These are phyloP conservation scores for Bromus sterilis DNA, from an alignment of 176 grass and related monocot species.

Conservation along the genomic window DNA sequence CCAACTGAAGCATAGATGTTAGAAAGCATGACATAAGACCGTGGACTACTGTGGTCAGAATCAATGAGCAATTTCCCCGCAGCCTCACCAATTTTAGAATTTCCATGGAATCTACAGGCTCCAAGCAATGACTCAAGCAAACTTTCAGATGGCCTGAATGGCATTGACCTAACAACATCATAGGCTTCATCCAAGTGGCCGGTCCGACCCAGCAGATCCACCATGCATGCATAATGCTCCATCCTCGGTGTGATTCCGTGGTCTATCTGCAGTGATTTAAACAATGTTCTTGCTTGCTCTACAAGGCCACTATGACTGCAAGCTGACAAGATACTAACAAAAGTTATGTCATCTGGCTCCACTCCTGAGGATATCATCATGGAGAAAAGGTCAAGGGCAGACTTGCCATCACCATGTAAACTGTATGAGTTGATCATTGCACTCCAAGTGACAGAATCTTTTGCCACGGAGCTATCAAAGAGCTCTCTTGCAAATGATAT, in stretches of 20 bases:
- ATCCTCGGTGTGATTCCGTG: constrained; percentile 46
- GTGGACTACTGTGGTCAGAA: constrained; percentile 27
- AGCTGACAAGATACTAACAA: constrained; percentile 56
- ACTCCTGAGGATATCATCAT: constrained; percentile 44
- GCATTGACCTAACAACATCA: constrained; percentile 50
- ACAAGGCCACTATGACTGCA: constrained; percentile 60
- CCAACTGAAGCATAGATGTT: constrained; percentile 68
- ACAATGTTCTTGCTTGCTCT: constrained; percentile 44
- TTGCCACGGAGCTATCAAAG: constrained; percentile 39
- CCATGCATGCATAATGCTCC: constrained; percentile 74
- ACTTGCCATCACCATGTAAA: constrained; percentile 48
- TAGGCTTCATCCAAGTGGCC: constrained; percentile 63
- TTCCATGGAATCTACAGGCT: constrained; percentile 59
- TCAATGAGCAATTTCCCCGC: constrained; percentile 44
- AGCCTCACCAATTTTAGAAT: constrained; percentile 53
- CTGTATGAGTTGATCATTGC: constrained; percentile 68
- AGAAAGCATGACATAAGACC: constrained; percentile 66
- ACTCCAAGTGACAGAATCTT: constrained; percentile 59
- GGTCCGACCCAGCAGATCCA: constrained; percentile 58
- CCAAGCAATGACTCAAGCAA: constrained; percentile 73
- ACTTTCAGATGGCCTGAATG: constrained; percentile 43
- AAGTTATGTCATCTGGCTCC: constrained; percentile 56
- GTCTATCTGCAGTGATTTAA: constrained; percentile 46
- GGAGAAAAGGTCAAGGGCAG: constrained; percentile 50
- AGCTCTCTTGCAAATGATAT: constrained; percentile 44